Base-by-base conservation (phyloP, 164 flowering plant genomes). In the Stephania cephalantha region DNA sequence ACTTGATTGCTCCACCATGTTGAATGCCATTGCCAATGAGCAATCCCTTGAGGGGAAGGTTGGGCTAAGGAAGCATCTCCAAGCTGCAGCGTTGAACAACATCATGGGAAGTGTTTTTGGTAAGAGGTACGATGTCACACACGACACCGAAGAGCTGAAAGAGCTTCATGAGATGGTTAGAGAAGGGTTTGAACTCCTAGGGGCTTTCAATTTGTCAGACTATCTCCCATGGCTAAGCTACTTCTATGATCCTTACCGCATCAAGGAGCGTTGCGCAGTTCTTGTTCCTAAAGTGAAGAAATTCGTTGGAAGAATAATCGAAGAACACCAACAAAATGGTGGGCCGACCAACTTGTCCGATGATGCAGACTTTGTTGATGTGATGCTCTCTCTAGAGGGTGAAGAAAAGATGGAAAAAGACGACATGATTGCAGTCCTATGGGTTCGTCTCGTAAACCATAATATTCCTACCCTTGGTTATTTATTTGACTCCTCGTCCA, bases 141-240 rank as follows among this genome's bases (percentile, higher is more conserved):
- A 20, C 0, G 75, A 77, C 6, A 72, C 46, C 50, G 69, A 52
- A 3, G 89, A 86, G 74, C 74, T 66, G 3, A n/a, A 13, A 20
- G 85, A 85, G 75, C 78, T 90, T 7, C 68, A 75, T 5, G 89
- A 82, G 17, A 78, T 92, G 79, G 94, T 92, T 9, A 75, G 75
- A 6, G 95, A 92, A 85, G 97, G 95, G 44, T 92, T 83, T 71
- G 97, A 92, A 81, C 86, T 92, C 0, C 77, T 92, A 75, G 97
- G 97, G 3, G 85, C 87, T 10, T 88, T 92, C 71, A 92, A 92
- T 77, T 92, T 89, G 91, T 84, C 88, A 11, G 97, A 92, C 77
- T 78, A 86, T 76, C 71, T 92, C 3, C 90, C 94, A 2, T 87
- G 90, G 91, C 71, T 92, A 74, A 78, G 78, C 15, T 79, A 68